Evolutionary conservation across 495 filamentous ascomycete genomes (phyloP), one percentile per base, ranked within the genome.

Genomic region (Arthonia radiata): DNA sequence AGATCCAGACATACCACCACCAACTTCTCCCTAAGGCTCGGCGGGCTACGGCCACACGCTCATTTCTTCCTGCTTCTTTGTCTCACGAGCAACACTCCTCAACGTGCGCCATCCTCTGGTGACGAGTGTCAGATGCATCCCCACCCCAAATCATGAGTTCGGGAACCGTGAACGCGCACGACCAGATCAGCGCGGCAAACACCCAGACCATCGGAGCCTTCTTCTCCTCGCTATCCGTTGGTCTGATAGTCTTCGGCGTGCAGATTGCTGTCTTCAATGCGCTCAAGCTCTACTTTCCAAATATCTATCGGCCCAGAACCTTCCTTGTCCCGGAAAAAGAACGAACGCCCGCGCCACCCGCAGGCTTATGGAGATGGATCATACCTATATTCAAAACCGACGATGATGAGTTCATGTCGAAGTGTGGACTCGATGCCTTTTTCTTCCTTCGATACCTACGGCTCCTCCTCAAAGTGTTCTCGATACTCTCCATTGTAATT

Each of bases 371-470:
- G 38, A 57, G 53, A 31, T 72, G 81, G 61, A 44, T 82, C 21
- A 46, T 47, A 14, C 58, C 69, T 15, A 59, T 91, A 18, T 76
- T 86, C 48, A 66, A 59, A 40, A 78, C 78, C 29, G 59, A 64
- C 25, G 71, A 80, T 47, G 57, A 73, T n/a, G 78, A 91, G 35
- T 72, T 93, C 42, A 86, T 93, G 33, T 70, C 77, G 21, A 92
- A 91, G 48, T 91, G 79, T 46, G 86, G 86, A 4, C 61, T 97
- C 21, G 86, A 97, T 48, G 83, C 89, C 39, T 97, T 93, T 54
- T 90, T 97, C 49, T 97, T 94, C 51, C 59, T 97, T 1, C 77
- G 89, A 29, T 97, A 90, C 44, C 59, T 97, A 10, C 77, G 83
- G 30, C 86, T 90, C 45, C 64, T 97, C 2, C 61, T 97, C 19